phyloP scores from a whole-genome alignment of 495 filamentous ascomycete genomes.

The Hyaloscypha variabilis region DNA sequence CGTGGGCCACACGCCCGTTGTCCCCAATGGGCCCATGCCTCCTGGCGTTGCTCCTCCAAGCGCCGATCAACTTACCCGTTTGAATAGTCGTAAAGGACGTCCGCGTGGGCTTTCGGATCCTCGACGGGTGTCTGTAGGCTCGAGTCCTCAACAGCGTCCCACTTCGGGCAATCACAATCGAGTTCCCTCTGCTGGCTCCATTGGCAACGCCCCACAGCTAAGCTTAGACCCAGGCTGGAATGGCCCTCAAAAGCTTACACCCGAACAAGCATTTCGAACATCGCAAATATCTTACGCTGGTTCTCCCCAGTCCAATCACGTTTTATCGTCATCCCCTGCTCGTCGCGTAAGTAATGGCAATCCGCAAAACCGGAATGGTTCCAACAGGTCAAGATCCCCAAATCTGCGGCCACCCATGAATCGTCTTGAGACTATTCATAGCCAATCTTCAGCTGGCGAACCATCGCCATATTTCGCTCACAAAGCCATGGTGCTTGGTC shows the following conservation, averaged over 20 bases:
- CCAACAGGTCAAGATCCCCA: slow-evolving; percentile 36
- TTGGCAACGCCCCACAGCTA: slow-evolving; percentile 6
- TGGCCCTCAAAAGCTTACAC: background rate
- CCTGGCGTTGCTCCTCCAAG: slow-evolving; percentile 14
- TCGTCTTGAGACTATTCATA: slow-evolving; percentile 53
- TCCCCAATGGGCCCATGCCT: background rate
- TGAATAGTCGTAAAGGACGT: slow-evolving; percentile 32
- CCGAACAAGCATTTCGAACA: slow-evolving; percentile 13
- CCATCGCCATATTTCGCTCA: slow-evolving; percentile 21
- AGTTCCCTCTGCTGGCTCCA: background rate
- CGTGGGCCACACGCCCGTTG: background rate
- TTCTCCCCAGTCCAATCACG: slow-evolving; percentile 42
- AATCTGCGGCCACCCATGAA: slow-evolving; percentile 48
- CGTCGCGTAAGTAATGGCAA: slow-evolving; percentile 40
- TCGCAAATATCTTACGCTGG: slow-evolving; percentile 30
- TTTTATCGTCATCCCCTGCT: slow-evolving; percentile 40
- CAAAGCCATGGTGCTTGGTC: slow-evolving; percentile 32
- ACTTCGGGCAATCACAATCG: slow-evolving; percentile 2
- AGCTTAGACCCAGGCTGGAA: background rate
- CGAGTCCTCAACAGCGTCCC: slow-evolving; percentile 4
- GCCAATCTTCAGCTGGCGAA: slow-evolving; percentile 34
- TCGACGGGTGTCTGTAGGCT: slow-evolving; percentile 22
- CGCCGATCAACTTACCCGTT: slow-evolving; percentile 30
- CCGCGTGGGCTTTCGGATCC: slow-evolving; percentile 27
- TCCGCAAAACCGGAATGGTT: slow-evolving; percentile 35